Percentiles rank a stretch among this genome's conserved stretches.
Conservation (phyloP, 331 rosid genomes). For the Pyracantha coccinea region DNA sequence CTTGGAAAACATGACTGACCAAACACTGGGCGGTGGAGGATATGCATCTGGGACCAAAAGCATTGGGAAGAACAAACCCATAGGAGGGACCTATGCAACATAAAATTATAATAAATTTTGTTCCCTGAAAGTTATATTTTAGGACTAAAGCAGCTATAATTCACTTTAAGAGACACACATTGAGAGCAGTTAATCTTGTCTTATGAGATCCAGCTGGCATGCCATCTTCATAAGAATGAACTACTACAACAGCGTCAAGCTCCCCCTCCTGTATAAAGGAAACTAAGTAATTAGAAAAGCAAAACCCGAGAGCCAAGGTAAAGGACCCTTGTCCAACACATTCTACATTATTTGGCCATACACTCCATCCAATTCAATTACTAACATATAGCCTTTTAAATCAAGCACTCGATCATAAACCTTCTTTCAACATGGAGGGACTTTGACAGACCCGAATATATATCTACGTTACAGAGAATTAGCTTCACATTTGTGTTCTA, state of each 20-base stretch:
- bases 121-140: background rate
- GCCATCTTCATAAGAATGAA: constrained; percentile 84
- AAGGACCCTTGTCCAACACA: background rate
- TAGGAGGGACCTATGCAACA: constrained; percentile 71
- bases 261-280: constrained; percentile 65
- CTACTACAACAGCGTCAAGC: constrained; percentile 59
- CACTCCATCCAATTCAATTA: background rate
- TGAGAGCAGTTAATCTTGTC: constrained; percentile 79
- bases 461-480: background rate
- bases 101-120: constrained; percentile 2
- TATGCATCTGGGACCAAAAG: constrained; percentile 85
- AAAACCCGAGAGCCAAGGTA: constrained; percentile 15
- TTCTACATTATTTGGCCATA: background rate
- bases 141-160: constrained; percentile 8
- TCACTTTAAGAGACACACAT: constrained; percentile 35
- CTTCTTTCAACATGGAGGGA: background rate
- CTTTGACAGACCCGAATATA: background rate
- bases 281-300: constrained; percentile 12
- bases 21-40: constrained; percentile 91
- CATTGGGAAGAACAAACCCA: constrained; percentile 91
- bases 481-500: background rate
- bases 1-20: constrained; percentile 42
- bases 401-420: background rate
- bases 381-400: background rate
- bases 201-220: constrained; percentile 72